Conservation (phyloP, 75 land plant genomes). For the Gnetum montanum region DNA sequence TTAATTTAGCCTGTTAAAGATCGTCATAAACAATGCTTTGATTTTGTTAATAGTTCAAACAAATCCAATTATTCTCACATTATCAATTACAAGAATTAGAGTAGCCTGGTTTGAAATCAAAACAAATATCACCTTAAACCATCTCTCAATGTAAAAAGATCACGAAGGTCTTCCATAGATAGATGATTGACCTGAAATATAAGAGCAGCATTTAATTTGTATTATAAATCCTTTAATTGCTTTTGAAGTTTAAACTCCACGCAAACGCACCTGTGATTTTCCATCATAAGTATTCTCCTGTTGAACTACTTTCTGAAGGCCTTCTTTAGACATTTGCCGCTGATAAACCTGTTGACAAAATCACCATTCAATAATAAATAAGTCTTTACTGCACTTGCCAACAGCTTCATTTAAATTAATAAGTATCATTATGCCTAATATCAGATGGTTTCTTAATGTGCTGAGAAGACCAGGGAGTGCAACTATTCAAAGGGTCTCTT, state of each 20-base stretch:
- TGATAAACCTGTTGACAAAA: slow-evolving; percentile 75
- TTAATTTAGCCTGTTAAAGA: too few species aligned
- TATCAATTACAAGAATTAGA: too few species aligned
- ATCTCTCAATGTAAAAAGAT: slow-evolving; percentile 70
- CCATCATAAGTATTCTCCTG: slow-evolving; percentile 46
- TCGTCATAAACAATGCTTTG: too few species aligned
- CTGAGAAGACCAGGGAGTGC: too few species aligned
- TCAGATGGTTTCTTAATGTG: too few species aligned
- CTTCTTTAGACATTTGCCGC: slow-evolving; percentile 98
- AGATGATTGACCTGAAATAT: slow-evolving; percentile 64
- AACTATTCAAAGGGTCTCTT: too few species aligned
- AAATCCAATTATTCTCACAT: too few species aligned
- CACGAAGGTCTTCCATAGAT: slow-evolving; percentile 83
- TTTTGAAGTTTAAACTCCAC: background rate
- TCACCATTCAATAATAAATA: background rate
- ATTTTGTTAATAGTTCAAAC: too few species aligned
- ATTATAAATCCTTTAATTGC: background rate
- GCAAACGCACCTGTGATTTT: slow-evolving; percentile 35
- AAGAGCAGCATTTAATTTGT: slow-evolving; percentile 1
- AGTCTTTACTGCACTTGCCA: background rate
- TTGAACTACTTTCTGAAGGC: slow-evolving; percentile 96
- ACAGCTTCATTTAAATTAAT: too few species aligned
- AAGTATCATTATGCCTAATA: too few species aligned
- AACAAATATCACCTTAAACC: slow-evolving; percentile 39
- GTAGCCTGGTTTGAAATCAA: too few species aligned